Evolutionary conservation across 2,329 filamentous ascomycete species (phyloP), one percentile per base, ranked within the genome.

Genomic region (Claviceps paspali): DNA sequence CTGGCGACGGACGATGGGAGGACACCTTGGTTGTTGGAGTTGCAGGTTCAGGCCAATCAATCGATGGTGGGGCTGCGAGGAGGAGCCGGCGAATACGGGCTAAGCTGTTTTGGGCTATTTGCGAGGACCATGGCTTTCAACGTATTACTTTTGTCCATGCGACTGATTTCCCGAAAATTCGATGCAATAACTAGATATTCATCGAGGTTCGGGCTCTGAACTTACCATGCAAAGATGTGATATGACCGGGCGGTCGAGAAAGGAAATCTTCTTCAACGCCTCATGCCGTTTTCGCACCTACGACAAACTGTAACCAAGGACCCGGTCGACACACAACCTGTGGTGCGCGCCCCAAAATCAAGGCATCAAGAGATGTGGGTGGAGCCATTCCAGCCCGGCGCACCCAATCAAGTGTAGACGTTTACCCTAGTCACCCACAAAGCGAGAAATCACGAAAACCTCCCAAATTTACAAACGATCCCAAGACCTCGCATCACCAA

Each of bases 351-450:
- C 40, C 36, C 21, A 30, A 19, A 39, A 29, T 36, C 24, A 12
- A 42, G 40, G 40, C 40, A 42, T 28, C 33, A 26, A 39, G 2
- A 2, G 21, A 31, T 27, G 5, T 4, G 24, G 11, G 7, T 15
- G 31, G 38, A n/a, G 8, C 37, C 31, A 7, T 10, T 10, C 50
- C 38, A 47, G 48, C 50, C 52, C 50, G 47, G 48, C n/a, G 40
- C 44, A 21, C 43, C 50, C 42, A 49, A 58, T 55, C 47, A 49
- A 52, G 51, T 44, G 46, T 51, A 47, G 49, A 31, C 47, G 50
- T 50, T 49, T 53, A 59, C 59, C 57, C 57, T 59, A 58, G 49
- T 49, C 52, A 52, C 60, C 58, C 60, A 63, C 60, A 63, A 62
- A 60, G 52, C 53, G 51, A 59, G 57, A 61, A 61, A 58, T 57